Evolutionary conservation across 1,284 basidiomycete species (phyloP), one percentile per base, ranked within the genome.

Genomic region (Fomitopsis schrenkii): DNA sequence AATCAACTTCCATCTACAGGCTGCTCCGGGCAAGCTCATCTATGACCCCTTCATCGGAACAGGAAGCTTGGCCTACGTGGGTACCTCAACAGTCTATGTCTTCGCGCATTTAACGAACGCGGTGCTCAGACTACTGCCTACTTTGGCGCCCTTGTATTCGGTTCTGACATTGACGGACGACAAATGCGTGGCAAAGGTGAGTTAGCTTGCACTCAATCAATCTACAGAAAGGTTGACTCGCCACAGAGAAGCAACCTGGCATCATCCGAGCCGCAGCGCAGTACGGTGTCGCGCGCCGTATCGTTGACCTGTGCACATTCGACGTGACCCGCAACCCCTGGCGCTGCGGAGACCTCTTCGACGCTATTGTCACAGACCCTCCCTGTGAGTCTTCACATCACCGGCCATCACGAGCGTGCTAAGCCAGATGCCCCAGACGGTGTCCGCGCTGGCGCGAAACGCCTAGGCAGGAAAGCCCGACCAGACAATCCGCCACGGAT

Each of bases 41-140:
- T 98, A 98, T 69, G 97, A 99, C 72, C 97, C 97, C 0, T 99
- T 99, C 73, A 87, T 93, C 55, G 97, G 97, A 1, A 99, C 97
- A 0, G 97, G 97, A 6, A 97, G 95, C 66, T 93, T 98, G 88
- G 87, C 95, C 35, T 96, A 98, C 75, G 90, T 92, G 62, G 63
- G 83, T 75, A 30, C 30, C 5, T 38, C 1, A 17, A 22, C 60
- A 10, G n/a, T 44, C 46, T 62, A 63, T 38, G 36, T 54, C 55
- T 30, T 50, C 6, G 35, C 40, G 63, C 50, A 22, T 19, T 59
- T 26, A 50, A 62, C 50, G 58, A 57, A n/a, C 15, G 14, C 44
- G 33, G 8, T 53, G 28, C 3, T 22, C 30, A 93, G 90, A 91
- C 91, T 1, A 83, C 84, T 3, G 93, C 94, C 0, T 84, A 94